Percentiles rank a stretch among this genome's conserved stretches.
Conservation (phyloP, 805 yeast species). For the Suhomyces sp. region DNA sequence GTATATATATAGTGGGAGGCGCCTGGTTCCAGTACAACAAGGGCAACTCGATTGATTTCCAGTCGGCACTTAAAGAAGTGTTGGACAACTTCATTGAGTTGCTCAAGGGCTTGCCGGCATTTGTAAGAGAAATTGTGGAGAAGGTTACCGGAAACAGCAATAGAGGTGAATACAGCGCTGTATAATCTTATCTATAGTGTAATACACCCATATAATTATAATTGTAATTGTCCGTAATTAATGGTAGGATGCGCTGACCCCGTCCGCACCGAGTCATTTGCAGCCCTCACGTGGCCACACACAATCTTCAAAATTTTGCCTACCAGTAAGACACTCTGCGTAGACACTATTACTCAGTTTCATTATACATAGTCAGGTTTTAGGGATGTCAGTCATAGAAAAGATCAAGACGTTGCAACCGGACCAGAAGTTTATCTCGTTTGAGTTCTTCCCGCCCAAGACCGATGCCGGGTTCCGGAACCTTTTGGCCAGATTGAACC, state of each 20-base stretch:
- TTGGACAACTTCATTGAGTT: constrained; percentile 63
- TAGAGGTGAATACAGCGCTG: constrained; percentile 93
- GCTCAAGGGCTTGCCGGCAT: constrained; percentile 58
- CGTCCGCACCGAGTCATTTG: not conserved
- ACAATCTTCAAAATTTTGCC: not conserved
- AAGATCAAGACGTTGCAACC: constrained; percentile 46
- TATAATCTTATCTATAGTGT: constrained; percentile 36
- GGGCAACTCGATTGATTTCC: constrained; percentile 67
- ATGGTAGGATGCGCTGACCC: not conserved
- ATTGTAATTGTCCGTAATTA: too few relatives aligned
- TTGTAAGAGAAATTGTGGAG: constrained; percentile 62
- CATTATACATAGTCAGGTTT: not conserved
- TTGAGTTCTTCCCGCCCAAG: constrained; percentile 97
- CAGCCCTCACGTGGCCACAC: constrained; percentile 3
- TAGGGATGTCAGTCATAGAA: constrained; percentile 39
- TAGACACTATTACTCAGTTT: not conserved
- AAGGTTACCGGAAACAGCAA: constrained; percentile 59
- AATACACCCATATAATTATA: not conserved
- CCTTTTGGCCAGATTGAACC: constrained; percentile 76
- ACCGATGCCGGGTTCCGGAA: constrained; percentile 87
- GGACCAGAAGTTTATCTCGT: constrained; percentile 67
- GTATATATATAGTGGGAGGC: constrained; percentile 68
- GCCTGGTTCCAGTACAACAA: constrained; percentile 76
- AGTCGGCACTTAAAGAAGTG: constrained; percentile 70
- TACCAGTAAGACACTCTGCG: not conserved